Evolutionary conservation across 2,329 filamentous ascomycete genomes (phyloP).

Genomic region (Diaporthe eres): DNA sequence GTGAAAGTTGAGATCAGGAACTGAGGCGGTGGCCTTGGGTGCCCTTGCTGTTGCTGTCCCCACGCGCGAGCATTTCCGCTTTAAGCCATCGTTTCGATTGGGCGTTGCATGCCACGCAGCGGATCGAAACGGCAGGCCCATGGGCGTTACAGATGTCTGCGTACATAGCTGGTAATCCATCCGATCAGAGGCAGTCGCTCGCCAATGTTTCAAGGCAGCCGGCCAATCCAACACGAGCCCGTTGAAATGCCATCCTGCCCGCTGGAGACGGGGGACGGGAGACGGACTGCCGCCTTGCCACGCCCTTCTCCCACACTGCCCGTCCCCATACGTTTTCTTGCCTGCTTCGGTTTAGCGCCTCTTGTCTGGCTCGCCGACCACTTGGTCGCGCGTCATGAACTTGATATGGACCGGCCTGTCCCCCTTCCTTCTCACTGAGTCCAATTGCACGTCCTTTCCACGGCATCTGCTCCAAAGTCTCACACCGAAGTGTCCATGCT

Average conservation of each 20-base stretch:
- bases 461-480: slow-evolving; percentile 8
- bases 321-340: background rate
- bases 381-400: slow-evolving; percentile 17
- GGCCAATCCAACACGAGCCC: slow-evolving; percentile 19
- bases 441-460: background rate
- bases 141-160: slow-evolving; percentile 14
- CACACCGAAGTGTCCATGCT: slow-evolving; percentile 7
- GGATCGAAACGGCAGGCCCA: slow-evolving; percentile 4
- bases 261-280: slow-evolving; percentile 7
- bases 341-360: slow-evolving; percentile 9
- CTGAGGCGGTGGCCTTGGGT: background rate
- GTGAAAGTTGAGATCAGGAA: slow-evolving; percentile 9
- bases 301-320: background rate
- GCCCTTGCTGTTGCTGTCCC: background rate
- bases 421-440: background rate
- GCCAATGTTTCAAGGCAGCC: slow-evolving; percentile 17
- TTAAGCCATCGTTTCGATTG: slow-evolving; percentile 28
- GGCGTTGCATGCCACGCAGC: slow-evolving; percentile 14
- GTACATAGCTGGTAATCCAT: slow-evolving; percentile 3
- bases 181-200: slow-evolving; percentile 8
- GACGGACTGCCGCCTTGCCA: slow-evolving; percentile 27
- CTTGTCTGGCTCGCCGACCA: background rate
- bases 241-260: slow-evolving; percentile 4
- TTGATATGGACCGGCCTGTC: slow-evolving; percentile 5
- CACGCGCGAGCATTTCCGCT: slow-evolving; percentile 24